Evolutionary conservation across 1,284 basidiomycete species (phyloP), one percentile per base, ranked within the genome.

Genomic region (Crepidotus sp.): DNA sequence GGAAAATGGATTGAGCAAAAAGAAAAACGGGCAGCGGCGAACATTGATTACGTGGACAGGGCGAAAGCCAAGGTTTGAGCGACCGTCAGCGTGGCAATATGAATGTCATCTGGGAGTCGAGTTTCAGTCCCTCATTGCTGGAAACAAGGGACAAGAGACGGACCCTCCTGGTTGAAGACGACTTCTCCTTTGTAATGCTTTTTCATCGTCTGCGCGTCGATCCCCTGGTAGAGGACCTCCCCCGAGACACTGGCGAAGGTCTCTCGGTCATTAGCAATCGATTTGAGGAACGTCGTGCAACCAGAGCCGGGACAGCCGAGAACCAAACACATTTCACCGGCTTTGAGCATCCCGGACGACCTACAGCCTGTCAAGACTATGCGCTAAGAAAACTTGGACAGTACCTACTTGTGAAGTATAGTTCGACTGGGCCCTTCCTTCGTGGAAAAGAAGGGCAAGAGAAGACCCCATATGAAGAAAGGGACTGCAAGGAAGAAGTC

Each of bases 281-380:
- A 64, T 59, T 86, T 88, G 8, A 91, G 67, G 60, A 91, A 86
- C 0, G 87, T 85, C 0, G 77, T 77, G 59, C 88, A 91, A 14
- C 87, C 88, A 6, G 83, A 73, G 2, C 83, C 83, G n/a, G 88
- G 88, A 39, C 82, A 78, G 6, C 88, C 88, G 4, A 91, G 69
- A n/a, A 90, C 86, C 9, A 88, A 64, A 55, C 75, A 76, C 71
- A 70, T 73, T 58, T 74, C 68, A 42, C 80, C 74, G 27, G 76
- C 76, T 52, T 83, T 83, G 30, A 91, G 66, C 15, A 81, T 69
- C 49, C 90, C 89, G 8, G 81, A 82, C 44, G 77, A 82, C 49
- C 81, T 81, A 52, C 5, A 57, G 18, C 42, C 34, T 10, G 6
- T 42, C 6, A 15, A 17, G 29, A n/a, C 7, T 24, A 8, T 32